Evolutionary conservation across 257 asterid genomes (phyloP), one percentile per base, ranked within the genome.

Genomic region (Paraleonurus japonicus): DNA sequence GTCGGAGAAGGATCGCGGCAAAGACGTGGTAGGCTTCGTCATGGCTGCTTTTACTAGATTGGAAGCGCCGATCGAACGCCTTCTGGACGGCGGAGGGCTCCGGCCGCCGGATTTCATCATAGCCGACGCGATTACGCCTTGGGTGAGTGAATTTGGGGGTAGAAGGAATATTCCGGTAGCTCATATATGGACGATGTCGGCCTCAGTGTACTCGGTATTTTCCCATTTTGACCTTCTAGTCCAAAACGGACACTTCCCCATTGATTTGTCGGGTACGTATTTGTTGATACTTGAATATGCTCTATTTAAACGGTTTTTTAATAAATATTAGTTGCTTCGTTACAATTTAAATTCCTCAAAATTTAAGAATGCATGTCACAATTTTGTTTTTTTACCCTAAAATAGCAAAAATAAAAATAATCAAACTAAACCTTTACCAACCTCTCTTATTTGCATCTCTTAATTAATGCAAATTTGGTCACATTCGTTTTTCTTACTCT

Each of bases 161-260:
- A 71, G 85, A 64, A 78, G 85, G 84, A 81, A 71, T 70, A 80
- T 89, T 57, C 90, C 85, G 66, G 60, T 86, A 75, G 95, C 88
- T 32, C 53, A 76, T 2, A 5, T 81, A 47, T 89, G 87, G 86
- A 19, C 87, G 4, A 74, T 76, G 89, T 79, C 92, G 41, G 86
- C 92, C 1, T 63, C 85, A 19, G 65, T 81, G 30, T 89, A 74
- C 68, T 10, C 87, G 5, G 6, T 82, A 35, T 16, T 74, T 43
- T 35, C 35, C 80, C 85, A 84, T 54, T 75, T 71, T 68, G 83
- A 85, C 57, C 80, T 77, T 69, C 82, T 86, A 0, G 78, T 53
- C 7, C 75, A 51, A 43, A 74, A 87, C 13, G 87, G 82, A 10
- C 95, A 85, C 65, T 63, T 16, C 54, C 80, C 82, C 2, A 20